Conservation (phyloP, 352 stramenopile genomes). For the Elongisporangium prolatum region DNA sequence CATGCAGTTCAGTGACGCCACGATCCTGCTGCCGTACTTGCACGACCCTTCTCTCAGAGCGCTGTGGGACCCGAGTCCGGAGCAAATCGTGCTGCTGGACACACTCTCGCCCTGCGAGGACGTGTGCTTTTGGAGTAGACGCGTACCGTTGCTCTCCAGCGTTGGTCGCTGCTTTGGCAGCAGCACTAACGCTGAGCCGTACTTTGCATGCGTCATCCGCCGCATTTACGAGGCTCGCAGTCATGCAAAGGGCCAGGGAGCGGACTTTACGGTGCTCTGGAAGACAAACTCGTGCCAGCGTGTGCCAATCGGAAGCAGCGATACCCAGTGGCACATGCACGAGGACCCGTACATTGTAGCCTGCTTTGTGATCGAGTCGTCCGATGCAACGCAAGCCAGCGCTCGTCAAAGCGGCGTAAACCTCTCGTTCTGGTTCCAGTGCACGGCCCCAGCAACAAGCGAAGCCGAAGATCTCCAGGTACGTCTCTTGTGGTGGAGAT, state of each 20-base stretch:
- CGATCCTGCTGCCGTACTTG: constrained; percentile 15
- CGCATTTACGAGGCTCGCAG: constrained; percentile 23
- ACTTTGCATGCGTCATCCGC: constrained; percentile 23
- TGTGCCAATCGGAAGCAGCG: constrained; percentile 4
- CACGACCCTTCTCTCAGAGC: constrained; percentile 14
- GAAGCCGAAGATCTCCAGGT: constrained; percentile 9
- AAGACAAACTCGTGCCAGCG: constrained; percentile 30
- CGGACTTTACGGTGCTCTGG: constrained; percentile 27
- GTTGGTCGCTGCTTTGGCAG: constrained; percentile 8
- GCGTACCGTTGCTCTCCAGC: constrained; percentile 27
- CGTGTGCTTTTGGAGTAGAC: constrained; percentile 31
- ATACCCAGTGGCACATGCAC: constrained; percentile 19
- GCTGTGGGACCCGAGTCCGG: constrained; percentile 12
- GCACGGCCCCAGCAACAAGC: constrained; percentile 9
- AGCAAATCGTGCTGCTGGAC: constrained; percentile 22
- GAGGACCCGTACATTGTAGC: constrained; percentile 27
- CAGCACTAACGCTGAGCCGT: constrained; percentile 11
- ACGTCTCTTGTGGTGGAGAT: background rate
- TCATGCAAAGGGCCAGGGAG: background rate
- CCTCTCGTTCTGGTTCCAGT: constrained; percentile 30
- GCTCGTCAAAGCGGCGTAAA: constrained; percentile 3
- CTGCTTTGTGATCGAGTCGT: constrained; percentile 29
- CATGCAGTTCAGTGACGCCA: constrained; percentile 14
- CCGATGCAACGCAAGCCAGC: background rate
- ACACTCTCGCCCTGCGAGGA: constrained; percentile 22